A percentile compares a stretch with the other conserved stretches of the same genome.
Evolutionary conservation across 1,284 basidiomycete species (phyloP).

Genomic region (Tilletia horrida): DNA sequence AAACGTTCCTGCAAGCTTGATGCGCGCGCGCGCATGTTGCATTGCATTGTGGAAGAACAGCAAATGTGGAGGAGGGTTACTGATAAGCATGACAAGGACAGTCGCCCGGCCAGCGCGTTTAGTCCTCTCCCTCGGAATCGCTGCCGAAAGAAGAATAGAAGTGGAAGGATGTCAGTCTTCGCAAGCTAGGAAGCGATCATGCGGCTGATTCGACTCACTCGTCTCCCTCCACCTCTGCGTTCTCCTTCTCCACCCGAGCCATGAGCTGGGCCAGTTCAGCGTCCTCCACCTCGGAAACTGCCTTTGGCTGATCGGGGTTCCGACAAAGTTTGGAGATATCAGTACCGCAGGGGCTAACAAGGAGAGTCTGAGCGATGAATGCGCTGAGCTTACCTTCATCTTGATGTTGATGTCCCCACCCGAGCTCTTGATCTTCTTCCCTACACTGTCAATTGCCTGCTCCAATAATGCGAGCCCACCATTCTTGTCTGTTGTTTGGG

Average conservation of each 20-base stretch:
- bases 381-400: constrained; percentile 93
- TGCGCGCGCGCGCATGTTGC: too few species aligned
- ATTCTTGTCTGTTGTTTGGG: constrained; percentile 93
- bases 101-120: neutral
- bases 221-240: constrained; percentile 54
- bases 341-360: too few species aligned
- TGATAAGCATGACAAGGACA: too few species aligned
- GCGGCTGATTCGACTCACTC: constrained; percentile 24
- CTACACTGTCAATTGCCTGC: constrained; percentile 86
- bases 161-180: constrained; percentile 57
- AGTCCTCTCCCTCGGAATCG: constrained; percentile 18
- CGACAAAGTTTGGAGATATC: too few species aligned
- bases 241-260: constrained; percentile 54
- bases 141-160: neutral
- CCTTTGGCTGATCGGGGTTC: constrained; percentile 50
- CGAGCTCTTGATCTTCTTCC: constrained; percentile 73
- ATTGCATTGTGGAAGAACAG: too few species aligned
- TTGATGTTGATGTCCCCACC: constrained; percentile 80
- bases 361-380: too few species aligned
- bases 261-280: constrained; percentile 55
- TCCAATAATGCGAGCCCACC: constrained; percentile 90
- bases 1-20: too few species aligned
- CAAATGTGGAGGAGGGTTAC: too few species aligned
- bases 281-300: constrained; percentile 53
- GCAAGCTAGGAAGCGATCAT: neutral